Evolutionary conservation across 1,284 basidiomycete genomes (phyloP).

Genomic region (Cryptococcus maquisensis): DNA sequence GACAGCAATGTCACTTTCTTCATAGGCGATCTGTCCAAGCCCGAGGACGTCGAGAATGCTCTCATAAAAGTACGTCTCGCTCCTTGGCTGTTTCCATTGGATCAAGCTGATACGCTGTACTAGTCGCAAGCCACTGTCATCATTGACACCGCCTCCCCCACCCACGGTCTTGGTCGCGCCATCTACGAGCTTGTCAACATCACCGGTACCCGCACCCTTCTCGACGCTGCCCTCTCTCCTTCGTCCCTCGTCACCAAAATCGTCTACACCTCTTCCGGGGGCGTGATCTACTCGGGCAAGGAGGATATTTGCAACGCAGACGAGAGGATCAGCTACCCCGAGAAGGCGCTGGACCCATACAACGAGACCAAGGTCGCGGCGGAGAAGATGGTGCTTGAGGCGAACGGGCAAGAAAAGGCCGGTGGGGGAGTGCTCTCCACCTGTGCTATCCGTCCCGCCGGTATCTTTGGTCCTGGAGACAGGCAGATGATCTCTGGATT

Average conservation of each 20-base stretch:
- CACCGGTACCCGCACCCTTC: slow-evolving; percentile 79
- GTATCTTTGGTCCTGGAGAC: slow-evolving; percentile 96
- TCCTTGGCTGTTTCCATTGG: not conserved
- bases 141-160: slow-evolving; percentile 94
- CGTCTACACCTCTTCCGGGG: slow-evolving; percentile 92
- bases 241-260: slow-evolving; percentile 67
- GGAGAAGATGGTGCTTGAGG: slow-evolving; percentile 75
- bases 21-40: slow-evolving; percentile 77
- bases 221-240: slow-evolving; percentile 73
- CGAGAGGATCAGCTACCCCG: slow-evolving; percentile 76
- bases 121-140: slow-evolving; percentile 79
- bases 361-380: slow-evolving; percentile 95
- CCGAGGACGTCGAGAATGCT: slow-evolving; percentile 65
- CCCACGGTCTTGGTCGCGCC: slow-evolving; percentile 63
- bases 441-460: slow-evolving; percentile 86
- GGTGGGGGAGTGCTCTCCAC: slow-evolving; percentile 58
- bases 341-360: slow-evolving; percentile 80
- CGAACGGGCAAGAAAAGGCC: slow-evolving; percentile 71
- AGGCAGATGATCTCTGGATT: slow-evolving; percentile 79
- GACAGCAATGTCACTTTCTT: slow-evolving; percentile 71
- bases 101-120: not conserved
- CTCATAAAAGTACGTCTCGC: slow-evolving; percentile 61
- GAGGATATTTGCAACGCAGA: slow-evolving; percentile 77
- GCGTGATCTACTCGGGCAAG: slow-evolving; percentile 82
- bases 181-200: slow-evolving; percentile 94